These are phyloP conservation scores for Dendrobium chrysotoxum DNA, from an alignment of 106 monocot species.

Conservation along the genomic window DNA sequence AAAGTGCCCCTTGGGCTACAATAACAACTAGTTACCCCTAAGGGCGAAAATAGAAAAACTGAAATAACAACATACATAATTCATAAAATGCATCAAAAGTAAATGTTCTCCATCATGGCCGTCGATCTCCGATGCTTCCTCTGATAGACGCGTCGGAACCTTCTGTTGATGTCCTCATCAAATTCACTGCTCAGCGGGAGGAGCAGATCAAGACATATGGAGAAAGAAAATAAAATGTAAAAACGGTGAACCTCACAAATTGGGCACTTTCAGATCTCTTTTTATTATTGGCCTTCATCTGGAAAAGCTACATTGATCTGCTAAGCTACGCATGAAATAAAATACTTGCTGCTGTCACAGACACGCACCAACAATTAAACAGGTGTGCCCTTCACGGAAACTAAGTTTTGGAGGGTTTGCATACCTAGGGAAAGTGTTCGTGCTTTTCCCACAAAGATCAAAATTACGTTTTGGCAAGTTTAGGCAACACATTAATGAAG, in stretches of 20 bases:
- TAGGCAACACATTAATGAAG: not conserved
- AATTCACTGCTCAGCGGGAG: not conserved
- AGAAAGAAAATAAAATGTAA: not conserved
- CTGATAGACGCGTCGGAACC: no score
- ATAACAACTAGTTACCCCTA: no score
- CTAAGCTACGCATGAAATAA: not conserved
- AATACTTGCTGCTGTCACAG: not conserved
- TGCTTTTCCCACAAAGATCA: not conserved
- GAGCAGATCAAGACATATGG: not conserved
- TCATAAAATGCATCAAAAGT: no score
- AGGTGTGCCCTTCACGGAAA: not conserved
- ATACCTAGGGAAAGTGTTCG: not conserved
- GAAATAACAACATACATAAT: no score
- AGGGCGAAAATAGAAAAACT: no score
- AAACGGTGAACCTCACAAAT: not conserved
- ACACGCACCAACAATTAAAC: not conserved
- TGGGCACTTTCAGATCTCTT: not conserved
- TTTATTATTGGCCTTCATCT: not conserved
- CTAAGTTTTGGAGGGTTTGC: not conserved
- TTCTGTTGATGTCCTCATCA: no score
- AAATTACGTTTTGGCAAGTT: not conserved
- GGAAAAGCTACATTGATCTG: not conserved
- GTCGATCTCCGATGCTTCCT: no score
- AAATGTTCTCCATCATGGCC: no score
- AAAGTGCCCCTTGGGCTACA: no score